A percentile compares a stretch with the other conserved stretches of the same genome.
These are phyloP conservation scores for Salicornia ramosissima DNA, from an alignment of 148 eudicot species.

Conservation along the genomic window DNA sequence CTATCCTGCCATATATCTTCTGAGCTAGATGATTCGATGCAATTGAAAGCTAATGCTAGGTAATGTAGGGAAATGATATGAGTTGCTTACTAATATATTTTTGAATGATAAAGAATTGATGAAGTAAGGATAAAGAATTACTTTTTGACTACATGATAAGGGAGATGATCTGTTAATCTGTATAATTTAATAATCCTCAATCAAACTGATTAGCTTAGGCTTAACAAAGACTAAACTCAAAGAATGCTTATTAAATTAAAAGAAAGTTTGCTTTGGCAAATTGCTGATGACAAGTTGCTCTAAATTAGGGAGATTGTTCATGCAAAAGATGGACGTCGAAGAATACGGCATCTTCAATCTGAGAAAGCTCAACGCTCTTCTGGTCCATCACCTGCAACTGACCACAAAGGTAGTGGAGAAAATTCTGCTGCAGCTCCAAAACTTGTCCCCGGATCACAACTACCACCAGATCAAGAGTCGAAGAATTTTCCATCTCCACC, in stretches of 20 bases:
- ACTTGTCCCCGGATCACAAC: not conserved
- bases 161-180: too few species aligned
- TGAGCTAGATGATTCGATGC: slow-evolving; percentile 27
- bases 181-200: too few species aligned
- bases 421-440: not conserved
- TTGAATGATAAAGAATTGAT: not conserved
- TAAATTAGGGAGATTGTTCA: slow-evolving; percentile 19
- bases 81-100: not conserved
- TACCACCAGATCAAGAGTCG: not conserved
- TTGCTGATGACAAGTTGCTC: slow-evolving; percentile 7
- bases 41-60: slow-evolving; percentile 34
- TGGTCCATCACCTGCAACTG: not conserved
- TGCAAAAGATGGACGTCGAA: slow-evolving; percentile 28
- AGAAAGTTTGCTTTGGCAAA: not conserved
- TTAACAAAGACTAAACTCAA: not conserved
- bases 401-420: not conserved
- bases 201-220: not conserved
- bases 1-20: slow-evolving; percentile 32
- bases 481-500: not conserved
- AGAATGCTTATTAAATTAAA: not conserved
- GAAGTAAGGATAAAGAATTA: too few species aligned
- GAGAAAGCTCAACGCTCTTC: not conserved
- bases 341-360: slow-evolving; percentile 20
- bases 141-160: not conserved
- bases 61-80: slow-evolving; percentile 9